These are phyloP conservation scores for Mucor ambiguus DNA, from an alignment of 371 early-diverging fungal genomes.

Conservation along the genomic window DNA sequence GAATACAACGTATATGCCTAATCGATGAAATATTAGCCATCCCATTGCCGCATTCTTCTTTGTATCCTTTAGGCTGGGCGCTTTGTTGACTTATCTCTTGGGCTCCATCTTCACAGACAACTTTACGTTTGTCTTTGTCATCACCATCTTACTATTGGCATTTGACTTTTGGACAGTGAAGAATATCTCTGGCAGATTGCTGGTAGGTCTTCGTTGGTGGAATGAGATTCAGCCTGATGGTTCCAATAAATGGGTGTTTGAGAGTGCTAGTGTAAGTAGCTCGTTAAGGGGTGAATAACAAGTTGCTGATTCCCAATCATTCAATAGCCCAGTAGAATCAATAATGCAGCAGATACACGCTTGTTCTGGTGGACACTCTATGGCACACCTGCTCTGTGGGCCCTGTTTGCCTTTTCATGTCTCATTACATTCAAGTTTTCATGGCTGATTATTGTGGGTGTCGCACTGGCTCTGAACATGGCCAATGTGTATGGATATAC, in stretches of 20 bases:
- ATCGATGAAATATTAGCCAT: conserved; percentile 60
- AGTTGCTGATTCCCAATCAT: not conserved
- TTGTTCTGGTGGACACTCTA: conserved; percentile 94
- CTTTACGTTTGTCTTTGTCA: conserved; percentile 90
- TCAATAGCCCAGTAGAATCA: conserved; percentile 61
- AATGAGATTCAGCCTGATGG: conserved; percentile 95
- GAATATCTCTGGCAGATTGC: conserved; percentile 93
- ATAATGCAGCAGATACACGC: conserved; percentile 86
- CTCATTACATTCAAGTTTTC: conserved; percentile 71
- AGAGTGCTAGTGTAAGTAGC: conserved; percentile 78
- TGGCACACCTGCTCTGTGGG: conserved; percentile 86
- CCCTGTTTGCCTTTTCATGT: conserved; percentile 76
- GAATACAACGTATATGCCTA: not conserved
- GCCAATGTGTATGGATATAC: conserved; percentile 96
- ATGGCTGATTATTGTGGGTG: conserved; percentile 86
- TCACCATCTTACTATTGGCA: conserved; percentile 86
- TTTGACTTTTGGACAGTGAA: conserved; percentile 99
- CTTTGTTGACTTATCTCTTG: conserved; percentile 83
- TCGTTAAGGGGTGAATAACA: not conserved
- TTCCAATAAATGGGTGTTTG: conserved; percentile 93
- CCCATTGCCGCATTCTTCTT: conserved; percentile 92
- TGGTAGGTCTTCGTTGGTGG: conserved; percentile 99
- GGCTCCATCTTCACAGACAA: conserved; percentile 76
- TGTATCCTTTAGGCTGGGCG: conserved; percentile 80
- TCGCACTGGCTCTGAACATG: conserved; percentile 81